phyloP scores from a whole-genome alignment of 2,329 filamentous ascomycete genomes.

The Ophiocordyceps camponoti-floridani region DNA sequence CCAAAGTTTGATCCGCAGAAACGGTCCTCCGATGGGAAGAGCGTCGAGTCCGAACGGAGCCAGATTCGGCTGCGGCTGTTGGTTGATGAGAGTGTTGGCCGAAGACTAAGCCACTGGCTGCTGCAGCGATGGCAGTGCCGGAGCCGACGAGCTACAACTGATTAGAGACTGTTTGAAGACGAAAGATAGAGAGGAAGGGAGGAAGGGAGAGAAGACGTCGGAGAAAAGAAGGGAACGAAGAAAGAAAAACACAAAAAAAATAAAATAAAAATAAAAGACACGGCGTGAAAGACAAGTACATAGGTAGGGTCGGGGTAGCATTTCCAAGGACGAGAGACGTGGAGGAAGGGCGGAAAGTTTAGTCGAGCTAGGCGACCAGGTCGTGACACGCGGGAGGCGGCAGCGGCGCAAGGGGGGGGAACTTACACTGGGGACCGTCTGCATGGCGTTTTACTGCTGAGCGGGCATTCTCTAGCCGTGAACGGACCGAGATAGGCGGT shows the following conservation, averaged over 20 bases:
- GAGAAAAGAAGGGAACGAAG: background rate
- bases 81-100: slow-evolving; percentile 23
- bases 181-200: background rate
- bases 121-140: slow-evolving; percentile 42
- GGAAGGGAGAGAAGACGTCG: background rate
- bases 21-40: slow-evolving; percentile 12
- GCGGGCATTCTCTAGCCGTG: slow-evolving; percentile 15
- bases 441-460: slow-evolving; percentile 20
- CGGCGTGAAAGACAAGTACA: background rate
- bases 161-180: background rate
- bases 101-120: slow-evolving; percentile 39
- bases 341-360: slow-evolving; percentile 6
- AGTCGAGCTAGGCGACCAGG: slow-evolving; percentile 4
- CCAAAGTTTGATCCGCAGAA: slow-evolving; percentile 14
- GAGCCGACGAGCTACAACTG: slow-evolving; percentile 37
- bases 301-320: background rate
- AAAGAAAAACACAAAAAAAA: background rate
- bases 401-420: slow-evolving; percentile 3
- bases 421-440: slow-evolving; percentile 34
- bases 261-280: background rate
- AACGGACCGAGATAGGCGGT: background rate
- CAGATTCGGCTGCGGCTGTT: slow-evolving; percentile 16
- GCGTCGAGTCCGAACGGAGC: slow-evolving; percentile 7
- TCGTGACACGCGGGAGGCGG: slow-evolving; percentile 1
- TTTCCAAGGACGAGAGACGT: slow-evolving; percentile 3